Evolutionary conservation across 345 rosid genomes (phyloP), one percentile per base, ranked within the genome.

Genomic region (Pelargonium nanum): DNA sequence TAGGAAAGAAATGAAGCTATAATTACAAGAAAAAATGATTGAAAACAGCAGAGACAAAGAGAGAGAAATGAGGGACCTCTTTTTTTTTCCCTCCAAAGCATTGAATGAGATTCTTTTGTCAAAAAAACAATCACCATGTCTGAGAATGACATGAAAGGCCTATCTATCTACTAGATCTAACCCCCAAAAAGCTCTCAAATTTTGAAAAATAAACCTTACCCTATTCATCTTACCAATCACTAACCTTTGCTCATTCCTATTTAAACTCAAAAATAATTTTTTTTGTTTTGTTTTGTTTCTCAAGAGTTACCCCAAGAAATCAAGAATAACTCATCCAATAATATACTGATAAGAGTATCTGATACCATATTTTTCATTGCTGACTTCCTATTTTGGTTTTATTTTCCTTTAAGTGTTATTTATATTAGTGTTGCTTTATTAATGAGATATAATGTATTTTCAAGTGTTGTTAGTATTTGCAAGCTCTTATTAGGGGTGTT

Each of bases 71-170:
- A 23, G 48, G n/a, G 40, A 12, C 40, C n/a, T n/a, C n/a, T 48
- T 53, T 16, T 53, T 53, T 53, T 53, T 53, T 4, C 23, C 19
- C 23, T 53, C 22, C 55, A 64, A 26, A 19, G 61, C 50, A 53
- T 34, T 24, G 60, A 45, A 44, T 45, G 23, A 8, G 53, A 51
- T 26, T n/a, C 24, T 30, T 52, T 58, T 22, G 60, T 64, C 63
- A 66, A 59, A 52, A 16, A 22, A 45, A 58, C 58, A 66, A 57
- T 66, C 58, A 66, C 22, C 45, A 58, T 66, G 58, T 58, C 69
- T 34, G 56, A 24, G 61, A 58, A 66, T 23, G 52, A 19, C 53
- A 5, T 22, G 30, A 57, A 40, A 58, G 62, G 45, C 67, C 12
- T 26, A 24, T 55, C 20, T 9, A n/a, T n/a, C n/a, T n/a, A 23